These are phyloP conservation scores for Verticillium klebahnii DNA, from an alignment of 2,329 filamentous ascomycete genomes.

Conservation along the genomic window DNA sequence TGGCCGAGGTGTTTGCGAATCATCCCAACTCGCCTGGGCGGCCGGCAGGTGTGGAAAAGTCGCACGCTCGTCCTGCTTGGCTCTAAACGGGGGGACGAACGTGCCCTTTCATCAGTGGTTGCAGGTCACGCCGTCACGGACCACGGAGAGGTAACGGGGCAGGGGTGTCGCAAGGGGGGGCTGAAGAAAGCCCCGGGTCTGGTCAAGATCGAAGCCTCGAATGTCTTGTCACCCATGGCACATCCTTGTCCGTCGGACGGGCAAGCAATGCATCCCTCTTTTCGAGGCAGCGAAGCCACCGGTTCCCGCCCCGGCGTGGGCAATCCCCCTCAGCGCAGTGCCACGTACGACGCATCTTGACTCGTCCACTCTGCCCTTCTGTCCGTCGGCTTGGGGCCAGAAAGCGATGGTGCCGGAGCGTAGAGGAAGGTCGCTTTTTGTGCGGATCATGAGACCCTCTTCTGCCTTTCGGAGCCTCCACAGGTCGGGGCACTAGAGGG, in stretches of 20 bases:
- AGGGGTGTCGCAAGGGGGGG: conserved; percentile 2
- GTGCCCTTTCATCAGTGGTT: neutral
- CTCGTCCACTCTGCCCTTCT: neutral
- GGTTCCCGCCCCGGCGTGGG: neutral
- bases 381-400: neutral
- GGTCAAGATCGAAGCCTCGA: conserved; percentile 14
- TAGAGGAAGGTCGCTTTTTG: neutral
- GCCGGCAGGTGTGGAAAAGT: neutral
- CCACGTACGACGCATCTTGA: neutral
- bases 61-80: neutral
- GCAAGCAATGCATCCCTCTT: neutral
- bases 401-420: neutral
- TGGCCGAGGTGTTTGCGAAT: neutral
- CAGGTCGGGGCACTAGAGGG: neutral
- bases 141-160: neutral
- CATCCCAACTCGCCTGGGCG: neutral
- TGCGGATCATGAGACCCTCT: neutral
- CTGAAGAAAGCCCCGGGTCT: conserved; percentile 16
- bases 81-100: neutral
- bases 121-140: neutral
- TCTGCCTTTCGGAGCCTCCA: neutral
- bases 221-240: neutral
- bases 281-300: neutral
- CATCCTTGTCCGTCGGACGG: neutral
- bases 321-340: neutral